phyloP scores from a whole-genome alignment of 2,329 filamentous ascomycete genomes.

The Aspergillus proliferans region DNA sequence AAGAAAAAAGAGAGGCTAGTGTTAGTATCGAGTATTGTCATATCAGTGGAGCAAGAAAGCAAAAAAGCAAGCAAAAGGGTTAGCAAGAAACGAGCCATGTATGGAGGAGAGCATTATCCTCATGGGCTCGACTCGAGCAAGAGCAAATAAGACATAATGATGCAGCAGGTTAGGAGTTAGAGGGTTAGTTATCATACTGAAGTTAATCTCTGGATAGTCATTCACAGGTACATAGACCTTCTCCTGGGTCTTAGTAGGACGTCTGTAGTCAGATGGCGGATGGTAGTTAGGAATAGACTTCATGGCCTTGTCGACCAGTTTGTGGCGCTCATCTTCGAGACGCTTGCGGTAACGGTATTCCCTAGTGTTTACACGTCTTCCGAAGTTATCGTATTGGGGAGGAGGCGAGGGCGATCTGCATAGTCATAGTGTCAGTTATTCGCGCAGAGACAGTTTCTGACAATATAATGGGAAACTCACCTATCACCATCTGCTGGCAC shows the following conservation, averaged over 20 bases:
- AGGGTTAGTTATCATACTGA: slow-evolving; percentile 99
- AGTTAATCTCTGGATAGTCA: slow-evolving; percentile 99
- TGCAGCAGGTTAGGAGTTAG: slow-evolving; percentile 61
- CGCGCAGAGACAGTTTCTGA: neutral
- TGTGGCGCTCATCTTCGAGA: slow-evolving; percentile 97
- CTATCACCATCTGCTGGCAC: slow-evolving; percentile 93
- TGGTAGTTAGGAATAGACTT: slow-evolving; percentile 99
- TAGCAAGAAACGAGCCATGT: slow-evolving; percentile 38
- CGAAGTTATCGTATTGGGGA: slow-evolving; percentile 98
- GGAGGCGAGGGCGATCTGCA: slow-evolving; percentile 85
- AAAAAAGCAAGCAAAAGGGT: slow-evolving; percentile 25
- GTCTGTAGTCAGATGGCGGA: slow-evolving; percentile 94
- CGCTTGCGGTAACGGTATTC: slow-evolving; percentile 98
- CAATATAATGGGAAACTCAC: slow-evolving; percentile 46
- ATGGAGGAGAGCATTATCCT: slow-evolving; percentile 18
- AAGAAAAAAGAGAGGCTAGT: slow-evolving; percentile 75
- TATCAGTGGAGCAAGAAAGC: slow-evolving; percentile 22
- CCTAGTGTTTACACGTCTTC: slow-evolving; percentile 97
- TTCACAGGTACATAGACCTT: slow-evolving; percentile 99
- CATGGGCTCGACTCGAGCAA: slow-evolving; percentile 40
- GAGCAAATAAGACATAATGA: slow-evolving; percentile 29
- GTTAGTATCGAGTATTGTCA: slow-evolving; percentile 65
- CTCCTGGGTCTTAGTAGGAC: slow-evolving; percentile 99
- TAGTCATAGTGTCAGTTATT: slow-evolving; percentile 3
- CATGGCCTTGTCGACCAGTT: slow-evolving; percentile 98